A percentile compares a stretch with the other conserved stretches of the same genome.
Conservation (phyloP, 371 early-diverging fungal species). For the Mucor ambiguus region DNA sequence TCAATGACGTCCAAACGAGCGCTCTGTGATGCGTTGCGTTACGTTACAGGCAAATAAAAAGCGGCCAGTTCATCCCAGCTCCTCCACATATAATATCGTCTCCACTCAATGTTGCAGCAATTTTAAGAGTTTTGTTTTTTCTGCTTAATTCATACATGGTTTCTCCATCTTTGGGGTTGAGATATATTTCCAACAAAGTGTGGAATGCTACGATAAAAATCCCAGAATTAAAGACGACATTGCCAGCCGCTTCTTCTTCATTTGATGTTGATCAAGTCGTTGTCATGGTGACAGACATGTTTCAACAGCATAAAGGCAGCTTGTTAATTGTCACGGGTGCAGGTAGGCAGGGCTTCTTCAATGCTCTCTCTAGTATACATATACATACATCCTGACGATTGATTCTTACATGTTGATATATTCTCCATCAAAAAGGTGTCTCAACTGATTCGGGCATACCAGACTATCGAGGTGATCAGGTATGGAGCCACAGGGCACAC, state of each 20-base stretch:
- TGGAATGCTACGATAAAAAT: conserved; percentile 43
- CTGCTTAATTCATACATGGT: background rate
- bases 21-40: background rate
- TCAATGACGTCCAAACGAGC: conserved; percentile 1
- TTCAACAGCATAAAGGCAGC: conserved; percentile 42
- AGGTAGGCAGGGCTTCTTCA: conserved; percentile 34
- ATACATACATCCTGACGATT: background rate
- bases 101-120: background rate
- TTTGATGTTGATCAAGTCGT: conserved; percentile 33
- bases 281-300: conserved; percentile 43
- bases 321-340: conserved; percentile 59
- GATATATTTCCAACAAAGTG: conserved; percentile 21
- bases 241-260: conserved; percentile 22
- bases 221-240: conserved; percentile 33
- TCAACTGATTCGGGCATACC: conserved; percentile 87
- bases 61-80: background rate
- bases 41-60: no score
- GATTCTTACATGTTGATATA: background rate
- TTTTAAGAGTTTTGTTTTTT: background rate
- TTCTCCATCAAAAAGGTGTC: conserved; percentile 48
- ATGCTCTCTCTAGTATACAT: no score
- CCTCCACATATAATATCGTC: background rate
- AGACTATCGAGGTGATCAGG: conserved; percentile 84
- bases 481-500: conserved; percentile 14
- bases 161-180: background rate